phyloP scores from a whole-genome alignment of 2,329 filamentous ascomycete genomes.

The Colletotrichum horii region DNA sequence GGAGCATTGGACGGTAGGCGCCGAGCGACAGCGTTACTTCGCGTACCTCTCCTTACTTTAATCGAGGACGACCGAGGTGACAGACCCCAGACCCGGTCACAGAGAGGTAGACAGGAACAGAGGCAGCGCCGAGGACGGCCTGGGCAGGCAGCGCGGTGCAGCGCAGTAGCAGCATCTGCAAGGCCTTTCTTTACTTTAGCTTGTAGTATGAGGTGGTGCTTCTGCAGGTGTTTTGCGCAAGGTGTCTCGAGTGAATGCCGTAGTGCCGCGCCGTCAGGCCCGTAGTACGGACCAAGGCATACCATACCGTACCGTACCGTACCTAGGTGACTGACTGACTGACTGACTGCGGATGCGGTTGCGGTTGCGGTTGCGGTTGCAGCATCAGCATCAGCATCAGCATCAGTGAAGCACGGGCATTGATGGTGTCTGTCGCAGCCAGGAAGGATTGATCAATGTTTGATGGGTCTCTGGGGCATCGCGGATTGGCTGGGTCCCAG shows the following conservation, averaged over 20 bases:
- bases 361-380: background rate
- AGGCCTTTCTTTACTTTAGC: too few species aligned
- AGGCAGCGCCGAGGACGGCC: background rate
- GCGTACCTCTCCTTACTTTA: slow-evolving; percentile 12
- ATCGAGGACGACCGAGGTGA: slow-evolving; percentile 14
- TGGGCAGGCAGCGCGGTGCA: background rate
- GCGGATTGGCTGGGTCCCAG: slow-evolving; percentile 29
- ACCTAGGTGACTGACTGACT: background rate
- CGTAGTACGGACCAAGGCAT: background rate
- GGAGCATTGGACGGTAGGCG: slow-evolving; percentile 10
- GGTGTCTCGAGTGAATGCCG: background rate
- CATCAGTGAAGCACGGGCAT: slow-evolving; percentile 20
- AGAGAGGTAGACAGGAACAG: background rate
- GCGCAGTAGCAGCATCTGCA: background rate
- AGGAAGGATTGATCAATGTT: slow-evolving; percentile 32
- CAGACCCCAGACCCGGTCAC: slow-evolving; percentile 3
- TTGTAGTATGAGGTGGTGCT: too few species aligned
- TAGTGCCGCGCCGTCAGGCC: background rate
- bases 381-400: background rate
- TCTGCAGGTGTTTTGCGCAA: background rate
- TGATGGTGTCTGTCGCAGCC: slow-evolving; percentile 24
- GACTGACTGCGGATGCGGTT: background rate
- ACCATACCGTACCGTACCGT: background rate
- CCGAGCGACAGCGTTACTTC: slow-evolving; percentile 20
- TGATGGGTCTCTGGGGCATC: slow-evolving; percentile 30